These are phyloP conservation scores for Ceriops decandra DNA, from an alignment of 345 rosid genomes.

Conservation along the genomic window DNA sequence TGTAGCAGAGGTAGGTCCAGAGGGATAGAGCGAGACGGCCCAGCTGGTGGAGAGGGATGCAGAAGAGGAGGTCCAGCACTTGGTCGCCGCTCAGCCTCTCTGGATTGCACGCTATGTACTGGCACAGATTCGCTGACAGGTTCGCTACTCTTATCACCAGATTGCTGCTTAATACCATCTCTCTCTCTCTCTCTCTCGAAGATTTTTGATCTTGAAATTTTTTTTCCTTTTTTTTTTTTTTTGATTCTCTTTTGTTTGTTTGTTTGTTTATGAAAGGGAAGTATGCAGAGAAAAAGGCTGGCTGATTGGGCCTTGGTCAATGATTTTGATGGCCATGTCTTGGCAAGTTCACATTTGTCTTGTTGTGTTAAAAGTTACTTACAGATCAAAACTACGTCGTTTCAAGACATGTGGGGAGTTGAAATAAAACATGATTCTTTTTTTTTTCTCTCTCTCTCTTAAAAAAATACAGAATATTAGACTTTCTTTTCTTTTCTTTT, in stretches of 20 bases:
- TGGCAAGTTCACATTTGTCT: too few relatives aligned
- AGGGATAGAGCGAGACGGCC: slow-evolving; percentile 58
- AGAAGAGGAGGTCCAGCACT: slow-evolving; percentile 57
- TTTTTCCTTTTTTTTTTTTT: neutral
- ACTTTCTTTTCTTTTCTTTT: too few relatives aligned
- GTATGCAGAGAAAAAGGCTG: too few relatives aligned
- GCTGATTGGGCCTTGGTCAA: too few relatives aligned
- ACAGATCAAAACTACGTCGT: too few relatives aligned
- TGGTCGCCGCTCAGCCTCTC: slow-evolving; percentile 61
- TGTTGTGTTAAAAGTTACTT: too few relatives aligned
- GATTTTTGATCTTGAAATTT: too few relatives aligned
- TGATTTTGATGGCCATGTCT: too few relatives aligned
- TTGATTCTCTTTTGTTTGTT: neutral
- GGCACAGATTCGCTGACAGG: slow-evolving; percentile 65
- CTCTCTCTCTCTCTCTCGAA: slow-evolving; percentile 12
- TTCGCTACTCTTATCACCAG: slow-evolving; percentile 56
- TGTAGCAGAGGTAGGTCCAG: slow-evolving; percentile 61
- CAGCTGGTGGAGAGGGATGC: slow-evolving; percentile 56
- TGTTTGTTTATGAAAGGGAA: neutral
- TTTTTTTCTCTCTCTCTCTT: too few relatives aligned
- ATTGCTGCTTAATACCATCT: slow-evolving; percentile 74
- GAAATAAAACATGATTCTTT: too few relatives aligned
- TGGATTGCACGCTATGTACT: slow-evolving; percentile 87
- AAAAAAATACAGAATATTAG: too few relatives aligned
- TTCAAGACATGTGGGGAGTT: too few relatives aligned